Conservation (phyloP, 2,329 filamentous ascomycete species). For the Monosporascus sp. region DNA sequence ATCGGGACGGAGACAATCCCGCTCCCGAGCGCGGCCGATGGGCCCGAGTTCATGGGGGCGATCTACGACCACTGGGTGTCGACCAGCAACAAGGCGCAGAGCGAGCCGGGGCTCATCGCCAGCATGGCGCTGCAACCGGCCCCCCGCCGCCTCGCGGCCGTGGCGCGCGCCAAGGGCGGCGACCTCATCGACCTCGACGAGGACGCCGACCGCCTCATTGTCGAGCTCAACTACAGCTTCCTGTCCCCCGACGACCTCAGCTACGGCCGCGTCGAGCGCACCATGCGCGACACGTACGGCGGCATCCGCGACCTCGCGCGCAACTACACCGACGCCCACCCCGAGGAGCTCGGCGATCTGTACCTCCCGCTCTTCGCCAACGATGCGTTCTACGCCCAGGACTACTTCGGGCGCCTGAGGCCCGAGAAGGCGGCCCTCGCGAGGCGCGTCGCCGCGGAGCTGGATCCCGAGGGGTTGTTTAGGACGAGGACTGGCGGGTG, state of each 20-base stretch:
- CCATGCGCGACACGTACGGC: constrained; percentile 30
- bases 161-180: constrained; percentile 25
- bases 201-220: constrained; percentile 32
- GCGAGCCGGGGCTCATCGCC: constrained; percentile 22
- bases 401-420: constrained; percentile 35
- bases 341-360: constrained; percentile 23
- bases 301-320: constrained; percentile 26
- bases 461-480: constrained; percentile 35
- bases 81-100: constrained; percentile 17
- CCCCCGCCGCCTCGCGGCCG: constrained; percentile 28
- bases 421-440: constrained; percentile 30
- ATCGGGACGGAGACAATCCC: constrained; percentile 34
- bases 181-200: constrained; percentile 36
- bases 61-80: constrained; percentile 29
- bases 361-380: constrained; percentile 40
- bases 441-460: constrained; percentile 24
- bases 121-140: constrained; percentile 34
- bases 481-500: constrained; percentile 35
- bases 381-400: constrained; percentile 35
- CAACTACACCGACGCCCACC: constrained; percentile 26
- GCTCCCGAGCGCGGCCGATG: constrained; percentile 21
- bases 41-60: constrained; percentile 23
- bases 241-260: constrained; percentile 15
- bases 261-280: constrained; percentile 24
- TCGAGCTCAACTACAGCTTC: constrained; percentile 40